Percentiles rank a stretch among this genome's conserved stretches.
Evolutionary conservation across 1,139 yeast species (phyloP).

Genomic region (Sugiyamaella pinicola): DNA sequence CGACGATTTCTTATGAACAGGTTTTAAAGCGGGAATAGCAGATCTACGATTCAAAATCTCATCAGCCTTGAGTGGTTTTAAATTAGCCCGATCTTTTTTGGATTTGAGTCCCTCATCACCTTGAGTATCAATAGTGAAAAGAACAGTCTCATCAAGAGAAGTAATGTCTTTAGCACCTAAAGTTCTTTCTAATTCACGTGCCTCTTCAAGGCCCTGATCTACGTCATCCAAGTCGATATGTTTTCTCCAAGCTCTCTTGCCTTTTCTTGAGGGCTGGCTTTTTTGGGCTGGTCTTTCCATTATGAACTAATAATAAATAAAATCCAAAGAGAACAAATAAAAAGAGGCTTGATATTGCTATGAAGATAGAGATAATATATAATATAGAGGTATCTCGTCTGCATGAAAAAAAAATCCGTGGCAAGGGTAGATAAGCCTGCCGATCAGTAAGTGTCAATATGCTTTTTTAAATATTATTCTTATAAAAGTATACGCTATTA

Average conservation of each 20-base stretch:
- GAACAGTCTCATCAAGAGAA: slow-evolving; percentile 42
- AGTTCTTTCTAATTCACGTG: slow-evolving; percentile 65
- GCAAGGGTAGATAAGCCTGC: slow-evolving; percentile 15
- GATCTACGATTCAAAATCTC: slow-evolving; percentile 80
- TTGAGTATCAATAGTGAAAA: slow-evolving; percentile 72
- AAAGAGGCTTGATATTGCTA: too few species aligned
- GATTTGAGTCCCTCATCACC: slow-evolving; percentile 52
- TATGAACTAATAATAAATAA: neutral
- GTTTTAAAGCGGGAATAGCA: slow-evolving; percentile 68
- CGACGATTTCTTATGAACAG: slow-evolving; percentile 45
- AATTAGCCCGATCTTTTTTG: slow-evolving; percentile 45
- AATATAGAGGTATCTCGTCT: too few species aligned
- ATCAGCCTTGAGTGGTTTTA: slow-evolving; percentile 57
- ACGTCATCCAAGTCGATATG: slow-evolving; percentile 84
- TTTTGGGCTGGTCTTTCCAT: slow-evolving; percentile 40
- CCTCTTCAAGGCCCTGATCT: slow-evolving; percentile 67
- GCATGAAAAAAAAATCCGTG: slow-evolving; percentile 16
- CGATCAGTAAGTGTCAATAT: neutral
- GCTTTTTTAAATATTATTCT: too few species aligned
- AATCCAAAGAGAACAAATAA: neutral
- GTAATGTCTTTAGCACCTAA: slow-evolving; percentile 50
- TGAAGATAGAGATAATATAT: neutral
- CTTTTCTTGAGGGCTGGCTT: slow-evolving; percentile 79
- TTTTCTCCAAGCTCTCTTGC: slow-evolving; percentile 95
- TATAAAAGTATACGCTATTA: too few species aligned